Conservation (phyloP, 306 rosid species). For the Canavalia gladiata region DNA sequence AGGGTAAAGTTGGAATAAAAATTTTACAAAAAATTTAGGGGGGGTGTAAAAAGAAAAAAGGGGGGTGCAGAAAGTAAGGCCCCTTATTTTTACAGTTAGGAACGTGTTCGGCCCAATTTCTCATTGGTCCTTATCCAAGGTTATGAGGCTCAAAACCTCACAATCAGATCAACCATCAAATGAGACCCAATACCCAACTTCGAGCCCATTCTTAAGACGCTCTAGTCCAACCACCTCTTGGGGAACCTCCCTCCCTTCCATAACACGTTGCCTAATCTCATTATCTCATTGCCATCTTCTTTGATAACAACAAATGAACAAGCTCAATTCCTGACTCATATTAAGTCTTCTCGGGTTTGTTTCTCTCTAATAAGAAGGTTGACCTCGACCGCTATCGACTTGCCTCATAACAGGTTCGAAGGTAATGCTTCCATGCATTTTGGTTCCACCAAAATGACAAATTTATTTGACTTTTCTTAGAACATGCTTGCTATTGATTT, state of each 20-base stretch:
- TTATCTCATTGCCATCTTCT: slow-evolving; percentile 2
- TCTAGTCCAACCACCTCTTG: slow-evolving; percentile 16
- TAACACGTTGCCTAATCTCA: slow-evolving; percentile 42
- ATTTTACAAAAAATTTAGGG: too few species aligned
- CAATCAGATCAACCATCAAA: not conserved
- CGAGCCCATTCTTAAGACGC: not conserved
- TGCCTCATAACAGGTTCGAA: slow-evolving; percentile 60
- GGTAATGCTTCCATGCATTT: slow-evolving; percentile 63
- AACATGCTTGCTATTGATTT: slow-evolving; percentile 56
- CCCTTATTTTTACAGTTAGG: slow-evolving; percentile 56
- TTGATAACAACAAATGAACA: slow-evolving; percentile 54
- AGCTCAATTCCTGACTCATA: slow-evolving; percentile 57
- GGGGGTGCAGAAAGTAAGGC: too few species aligned
- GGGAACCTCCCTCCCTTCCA: slow-evolving; percentile 18
- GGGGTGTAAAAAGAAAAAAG: too few species aligned
- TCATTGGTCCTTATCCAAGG: not conserved
- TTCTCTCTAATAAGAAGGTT: slow-evolving; percentile 52
- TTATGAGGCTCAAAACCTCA: not conserved
- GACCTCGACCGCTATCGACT: slow-evolving; percentile 16
- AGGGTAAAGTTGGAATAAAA: too few species aligned
- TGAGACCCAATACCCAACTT: slow-evolving; percentile 9
- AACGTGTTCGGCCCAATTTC: slow-evolving; percentile 48
- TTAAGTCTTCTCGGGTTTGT: slow-evolving; percentile 40
- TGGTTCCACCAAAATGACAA: slow-evolving; percentile 47
- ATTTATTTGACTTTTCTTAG: slow-evolving; percentile 47